A percentile compares a stretch with the other conserved stretches of the same genome.
phyloP scores from a whole-genome alignment of 2,329 filamentous ascomycete species.

The Magnaporthales sp. region DNA sequence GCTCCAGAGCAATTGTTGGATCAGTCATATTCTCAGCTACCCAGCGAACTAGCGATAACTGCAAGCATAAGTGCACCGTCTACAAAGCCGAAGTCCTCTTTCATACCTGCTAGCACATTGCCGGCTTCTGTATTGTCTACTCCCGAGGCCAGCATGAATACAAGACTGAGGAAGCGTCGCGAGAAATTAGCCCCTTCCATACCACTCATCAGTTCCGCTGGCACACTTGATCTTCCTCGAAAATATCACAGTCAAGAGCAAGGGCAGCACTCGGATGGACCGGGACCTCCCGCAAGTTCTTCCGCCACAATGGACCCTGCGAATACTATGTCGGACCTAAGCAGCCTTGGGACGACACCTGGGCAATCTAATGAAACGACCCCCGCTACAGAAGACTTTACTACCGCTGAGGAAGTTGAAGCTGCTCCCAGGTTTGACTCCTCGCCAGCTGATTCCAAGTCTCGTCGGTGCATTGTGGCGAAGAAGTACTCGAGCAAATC shows the following conservation, averaged over 20 bases:
- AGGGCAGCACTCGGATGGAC: not conserved
- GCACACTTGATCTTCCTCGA: not conserved
- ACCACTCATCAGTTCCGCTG: conserved; percentile 3
- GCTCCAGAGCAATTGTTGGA: not conserved
- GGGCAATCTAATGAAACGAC: conserved; percentile 25
- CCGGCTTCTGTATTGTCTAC: not conserved
- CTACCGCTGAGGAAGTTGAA: conserved; percentile 12
- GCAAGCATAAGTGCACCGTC: not conserved
- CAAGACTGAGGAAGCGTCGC: not conserved
- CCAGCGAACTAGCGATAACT: not conserved
- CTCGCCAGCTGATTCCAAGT: conserved; percentile 23
- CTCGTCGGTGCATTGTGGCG: conserved; percentile 17
- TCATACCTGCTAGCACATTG: not conserved
- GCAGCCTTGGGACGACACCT: conserved; percentile 30
- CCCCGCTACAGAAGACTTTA: conserved; percentile 25
- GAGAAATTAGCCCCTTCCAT: not conserved
- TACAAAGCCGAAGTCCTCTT: not conserved
- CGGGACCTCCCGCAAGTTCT: conserved; percentile 2
- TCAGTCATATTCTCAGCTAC: not conserved
- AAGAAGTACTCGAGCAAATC: conserved; percentile 14
- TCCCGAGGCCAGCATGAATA: not conserved
- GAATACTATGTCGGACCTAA: conserved; percentile 27
- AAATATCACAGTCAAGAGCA: not conserved
- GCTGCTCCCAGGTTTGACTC: conserved; percentile 12
- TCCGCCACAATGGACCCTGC: conserved; percentile 9